Conservation (phyloP, 2,329 filamentous ascomycete genomes). For the Penicillium sp. region DNA sequence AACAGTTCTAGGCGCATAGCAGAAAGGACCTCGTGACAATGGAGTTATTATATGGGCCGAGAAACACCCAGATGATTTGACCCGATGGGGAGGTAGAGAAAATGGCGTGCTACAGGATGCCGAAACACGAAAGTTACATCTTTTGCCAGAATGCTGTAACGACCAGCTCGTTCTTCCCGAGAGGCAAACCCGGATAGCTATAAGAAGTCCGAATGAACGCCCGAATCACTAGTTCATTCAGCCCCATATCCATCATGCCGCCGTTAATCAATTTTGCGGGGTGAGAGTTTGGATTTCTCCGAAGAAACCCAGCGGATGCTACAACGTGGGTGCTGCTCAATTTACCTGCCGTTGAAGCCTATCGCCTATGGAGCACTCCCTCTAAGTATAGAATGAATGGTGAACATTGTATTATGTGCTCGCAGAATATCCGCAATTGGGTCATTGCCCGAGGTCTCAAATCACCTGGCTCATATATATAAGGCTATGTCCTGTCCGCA, state of each 20-base stretch:
- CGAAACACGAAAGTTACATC: neutral
- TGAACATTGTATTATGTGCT: neutral
- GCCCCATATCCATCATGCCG: neutral
- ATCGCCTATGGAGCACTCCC: neutral
- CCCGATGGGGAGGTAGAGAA: neutral
- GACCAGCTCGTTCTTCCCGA: too few relatives aligned
- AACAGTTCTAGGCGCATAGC: neutral
- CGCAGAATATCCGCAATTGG: neutral
- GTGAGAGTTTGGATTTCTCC: neutral
- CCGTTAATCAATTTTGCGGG: neutral
- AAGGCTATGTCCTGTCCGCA: neutral
- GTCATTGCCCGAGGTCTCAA: neutral
- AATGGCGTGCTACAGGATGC: neutral
- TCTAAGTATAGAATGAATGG: neutral
- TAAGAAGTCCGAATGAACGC: neutral
- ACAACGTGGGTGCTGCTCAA: neutral
- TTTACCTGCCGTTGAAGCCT: neutral
- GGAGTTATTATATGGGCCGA: neutral
- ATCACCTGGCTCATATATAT: neutral
- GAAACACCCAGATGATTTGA: neutral
- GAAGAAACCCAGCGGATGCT: neutral
- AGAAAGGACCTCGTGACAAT: neutral
- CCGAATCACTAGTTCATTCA: neutral
- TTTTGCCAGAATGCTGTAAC: neutral
- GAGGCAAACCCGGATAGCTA: too few relatives aligned